phyloP scores from a whole-genome alignment of 768 basidiomycete species.

The Rhodotorula kratochvilovae region DNA sequence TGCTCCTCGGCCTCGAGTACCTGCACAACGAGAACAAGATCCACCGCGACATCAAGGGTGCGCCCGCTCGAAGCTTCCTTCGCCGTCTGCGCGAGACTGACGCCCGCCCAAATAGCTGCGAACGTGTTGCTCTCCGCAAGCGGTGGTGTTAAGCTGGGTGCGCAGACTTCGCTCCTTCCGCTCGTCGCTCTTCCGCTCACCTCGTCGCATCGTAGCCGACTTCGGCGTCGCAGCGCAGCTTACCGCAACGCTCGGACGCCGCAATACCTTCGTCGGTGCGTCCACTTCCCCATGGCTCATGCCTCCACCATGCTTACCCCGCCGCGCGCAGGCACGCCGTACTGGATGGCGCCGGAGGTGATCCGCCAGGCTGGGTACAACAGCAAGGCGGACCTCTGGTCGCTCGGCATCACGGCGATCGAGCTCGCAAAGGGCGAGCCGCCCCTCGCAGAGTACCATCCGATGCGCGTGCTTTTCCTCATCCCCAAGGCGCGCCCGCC shows the following conservation, averaged over 20 bases:
- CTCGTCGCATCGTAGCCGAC: conserved; percentile 57
- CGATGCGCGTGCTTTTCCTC: conserved; percentile 95
- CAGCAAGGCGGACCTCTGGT: conserved; percentile 95
- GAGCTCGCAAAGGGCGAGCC: conserved; percentile 93
- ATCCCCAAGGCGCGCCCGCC: conserved; percentile 97
- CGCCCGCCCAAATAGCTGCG: conserved; percentile 57
- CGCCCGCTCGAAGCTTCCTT: neutral
- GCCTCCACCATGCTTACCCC: conserved; percentile 39
- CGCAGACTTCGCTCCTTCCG: conserved; percentile 5
- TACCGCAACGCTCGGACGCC: conserved; percentile 59
- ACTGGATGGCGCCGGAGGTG: conserved; percentile 99
- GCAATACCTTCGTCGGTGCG: conserved; percentile 86
- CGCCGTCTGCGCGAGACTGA: neutral
- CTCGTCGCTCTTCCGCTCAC: neutral
- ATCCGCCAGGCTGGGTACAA: conserved; percentile 97
- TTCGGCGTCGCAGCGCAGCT: conserved; percentile 98
- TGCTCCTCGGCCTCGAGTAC: conserved; percentile 87
- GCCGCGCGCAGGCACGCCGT: conserved; percentile 60
- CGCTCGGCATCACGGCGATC: conserved; percentile 93
- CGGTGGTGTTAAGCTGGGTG: conserved; percentile 82
- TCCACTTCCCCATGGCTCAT: conserved; percentile 68
- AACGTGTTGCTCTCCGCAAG: conserved; percentile 85
- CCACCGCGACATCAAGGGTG: conserved; percentile 87
- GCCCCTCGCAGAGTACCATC: conserved; percentile 92
- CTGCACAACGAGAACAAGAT: conserved; percentile 94